Evolutionary conservation across 2,329 filamentous ascomycete genomes (phyloP).

Genomic region (Verticillium nubilum): DNA sequence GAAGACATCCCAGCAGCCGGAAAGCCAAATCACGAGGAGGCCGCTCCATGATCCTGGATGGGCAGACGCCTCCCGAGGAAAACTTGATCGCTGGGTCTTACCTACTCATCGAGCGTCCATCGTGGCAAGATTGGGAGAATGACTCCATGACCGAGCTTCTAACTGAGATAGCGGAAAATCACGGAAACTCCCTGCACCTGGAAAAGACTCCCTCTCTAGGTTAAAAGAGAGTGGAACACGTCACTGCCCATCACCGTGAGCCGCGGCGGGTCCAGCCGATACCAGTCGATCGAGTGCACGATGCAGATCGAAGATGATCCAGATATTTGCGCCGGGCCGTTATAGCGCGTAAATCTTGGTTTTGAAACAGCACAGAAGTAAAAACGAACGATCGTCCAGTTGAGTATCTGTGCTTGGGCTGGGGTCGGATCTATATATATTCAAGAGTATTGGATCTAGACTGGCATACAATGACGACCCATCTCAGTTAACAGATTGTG

Average conservation of each 20-base stretch:
- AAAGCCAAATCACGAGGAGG: neutral
- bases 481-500: too few species aligned
- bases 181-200: neutral
- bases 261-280: neutral
- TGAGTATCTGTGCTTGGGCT: too few species aligned
- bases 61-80: neutral
- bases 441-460: too few species aligned
- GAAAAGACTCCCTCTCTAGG: neutral
- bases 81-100: too few species aligned
- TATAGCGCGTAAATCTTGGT: neutral
- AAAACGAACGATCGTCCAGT: too few species aligned
- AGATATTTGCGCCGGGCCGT: neutral
- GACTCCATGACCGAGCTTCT: neutral
- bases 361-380: neutral
- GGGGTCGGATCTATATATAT: too few species aligned
- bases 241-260: neutral
- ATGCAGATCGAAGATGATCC: neutral
- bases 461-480: too few species aligned
- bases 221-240: neutral
- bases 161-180: neutral
- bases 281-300: neutral
- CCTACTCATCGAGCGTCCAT: too few species aligned
- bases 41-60: neutral
- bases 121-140: too few species aligned
- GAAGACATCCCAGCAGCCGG: neutral